A percentile compares a stretch with the other conserved stretches of the same genome.
phyloP scores from a whole-genome alignment of 768 basidiomycete species.

The Naematelia aurantialba region DNA sequence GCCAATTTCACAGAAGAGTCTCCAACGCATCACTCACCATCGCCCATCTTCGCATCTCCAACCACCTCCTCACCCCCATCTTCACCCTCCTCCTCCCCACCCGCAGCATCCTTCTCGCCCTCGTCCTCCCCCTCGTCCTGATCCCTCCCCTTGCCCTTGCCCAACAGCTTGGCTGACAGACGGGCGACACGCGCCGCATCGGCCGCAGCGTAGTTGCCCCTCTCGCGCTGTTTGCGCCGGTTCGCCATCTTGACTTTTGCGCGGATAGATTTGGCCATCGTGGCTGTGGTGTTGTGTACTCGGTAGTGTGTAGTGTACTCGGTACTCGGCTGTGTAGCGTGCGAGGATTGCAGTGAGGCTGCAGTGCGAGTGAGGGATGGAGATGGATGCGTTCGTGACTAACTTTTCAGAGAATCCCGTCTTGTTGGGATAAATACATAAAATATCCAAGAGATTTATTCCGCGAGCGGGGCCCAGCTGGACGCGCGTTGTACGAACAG shows the following conservation, averaged over 20 bases:
- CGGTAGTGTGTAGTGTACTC: not conserved
- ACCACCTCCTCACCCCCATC: conserved; percentile 17
- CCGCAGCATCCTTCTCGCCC: conserved; percentile 33
- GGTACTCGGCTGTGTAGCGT: not conserved
- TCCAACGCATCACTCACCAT: conserved; percentile 28
- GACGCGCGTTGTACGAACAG: not conserved
- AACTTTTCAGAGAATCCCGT: not conserved
- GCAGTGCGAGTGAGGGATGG: not conserved
- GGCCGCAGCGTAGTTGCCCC: conserved; percentile 40
- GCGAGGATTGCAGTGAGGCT: not conserved
- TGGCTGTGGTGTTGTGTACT: conserved; percentile 8
- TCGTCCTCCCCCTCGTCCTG: conserved; percentile 22
- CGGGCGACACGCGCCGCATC: conserved; percentile 41
- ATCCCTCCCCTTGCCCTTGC: conserved; percentile 39
- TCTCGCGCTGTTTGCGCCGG: conserved; percentile 37
- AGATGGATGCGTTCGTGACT: not conserved
- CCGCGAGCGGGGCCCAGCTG: not conserved
- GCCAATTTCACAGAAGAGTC: no score
- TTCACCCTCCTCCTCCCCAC: conserved; percentile 31
- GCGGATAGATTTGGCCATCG: conserved; percentile 50
- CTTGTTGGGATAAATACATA: not conserved
- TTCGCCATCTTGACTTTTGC: conserved; percentile 43
- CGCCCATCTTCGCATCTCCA: conserved; percentile 19
- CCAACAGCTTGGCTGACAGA: conserved; percentile 32
- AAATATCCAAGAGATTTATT: not conserved